Conservation (phyloP, 345 rosid species). For the Lepidium aucheri region DNA sequence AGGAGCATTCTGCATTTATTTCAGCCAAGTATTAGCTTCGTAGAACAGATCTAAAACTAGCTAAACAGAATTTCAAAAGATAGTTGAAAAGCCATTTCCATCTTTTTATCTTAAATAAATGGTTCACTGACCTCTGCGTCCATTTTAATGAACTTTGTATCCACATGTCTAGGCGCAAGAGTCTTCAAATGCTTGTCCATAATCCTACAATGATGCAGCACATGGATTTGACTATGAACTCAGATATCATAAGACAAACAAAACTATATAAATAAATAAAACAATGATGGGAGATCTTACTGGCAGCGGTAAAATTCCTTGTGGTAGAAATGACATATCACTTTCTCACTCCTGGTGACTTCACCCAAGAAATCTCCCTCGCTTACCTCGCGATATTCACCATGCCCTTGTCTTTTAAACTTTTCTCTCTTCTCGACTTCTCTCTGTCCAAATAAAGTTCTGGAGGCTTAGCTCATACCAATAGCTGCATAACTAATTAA, state of each 20-base stretch:
- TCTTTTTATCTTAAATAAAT: neutral
- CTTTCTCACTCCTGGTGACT: slow-evolving; percentile 87
- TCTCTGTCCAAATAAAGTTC: slow-evolving; percentile 43
- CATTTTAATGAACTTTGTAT: slow-evolving; percentile 83
- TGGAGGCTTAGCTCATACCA: slow-evolving; percentile 23
- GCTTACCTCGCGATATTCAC: slow-evolving; percentile 72
- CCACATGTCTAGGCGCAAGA: slow-evolving; percentile 63
- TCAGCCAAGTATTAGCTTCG: neutral
- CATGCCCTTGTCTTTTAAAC: slow-evolving; percentile 77
- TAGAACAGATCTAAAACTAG: neutral
- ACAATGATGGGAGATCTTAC: slow-evolving; percentile 29
- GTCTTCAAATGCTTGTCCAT: slow-evolving; percentile 92
- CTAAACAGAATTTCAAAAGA: neutral
- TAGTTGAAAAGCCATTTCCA: too few relatives aligned
- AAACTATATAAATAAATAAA: neutral
- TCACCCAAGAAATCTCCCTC: slow-evolving; percentile 97
- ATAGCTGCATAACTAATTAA: neutral
- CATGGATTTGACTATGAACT: neutral
- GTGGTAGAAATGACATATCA: slow-evolving; percentile 78
- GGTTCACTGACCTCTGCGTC: slow-evolving; percentile 68
- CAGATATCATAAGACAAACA: neutral
- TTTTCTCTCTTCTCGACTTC: slow-evolving; percentile 89
- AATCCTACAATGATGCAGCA: slow-evolving; percentile 44
- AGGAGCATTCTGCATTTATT: slow-evolving; percentile 78
- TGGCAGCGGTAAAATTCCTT: slow-evolving; percentile 87